These are phyloP conservation scores for Chionographis japonica DNA, from an alignment of 106 monocot genomes.

Conservation along the genomic window DNA sequence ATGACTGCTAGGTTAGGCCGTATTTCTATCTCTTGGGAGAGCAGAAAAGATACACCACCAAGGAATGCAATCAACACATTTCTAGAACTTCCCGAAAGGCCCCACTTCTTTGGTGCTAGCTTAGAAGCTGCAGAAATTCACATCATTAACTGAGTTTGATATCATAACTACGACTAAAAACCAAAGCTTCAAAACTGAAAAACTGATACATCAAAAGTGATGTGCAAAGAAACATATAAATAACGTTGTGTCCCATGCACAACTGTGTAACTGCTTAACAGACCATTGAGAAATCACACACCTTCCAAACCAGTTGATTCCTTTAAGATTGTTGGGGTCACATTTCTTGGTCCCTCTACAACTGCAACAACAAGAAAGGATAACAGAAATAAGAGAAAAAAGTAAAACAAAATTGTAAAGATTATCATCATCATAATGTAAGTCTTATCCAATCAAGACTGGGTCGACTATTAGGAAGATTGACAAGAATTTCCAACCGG, in stretches of 20 bases:
- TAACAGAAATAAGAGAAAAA: conserved; percentile 1
- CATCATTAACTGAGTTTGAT: not conserved
- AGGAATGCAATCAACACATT: conserved; percentile 51
- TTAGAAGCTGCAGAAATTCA: conserved; percentile 57
- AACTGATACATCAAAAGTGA: not conserved
- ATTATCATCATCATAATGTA: too few species aligned
- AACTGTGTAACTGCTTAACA: not conserved
- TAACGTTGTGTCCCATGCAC: not conserved
- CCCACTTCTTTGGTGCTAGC: conserved; percentile 94
- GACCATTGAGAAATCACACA: conserved; percentile 11
- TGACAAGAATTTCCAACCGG: too few species aligned
- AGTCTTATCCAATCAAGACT: too few species aligned
- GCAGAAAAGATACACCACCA: conserved; percentile 65
- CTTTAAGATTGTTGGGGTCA: conserved; percentile 79
- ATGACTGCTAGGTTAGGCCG: conserved; percentile 77
- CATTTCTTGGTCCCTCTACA: conserved; percentile 78
- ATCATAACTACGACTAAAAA: not conserved
- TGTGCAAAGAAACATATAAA: too few species aligned
- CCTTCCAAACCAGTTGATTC: conserved; percentile 96
- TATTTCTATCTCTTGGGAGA: conserved; percentile 82
- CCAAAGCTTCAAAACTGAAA: not conserved
- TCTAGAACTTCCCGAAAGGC: conserved; percentile 66
- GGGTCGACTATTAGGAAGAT: too few species aligned
- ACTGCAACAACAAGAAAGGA: conserved; percentile 42
- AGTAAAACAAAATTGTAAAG: too few species aligned